Evolutionary conservation across 2,329 filamentous ascomycete species (phyloP), one percentile per base, ranked within the genome.

Genomic region (Thielaviopsis musarum): DNA sequence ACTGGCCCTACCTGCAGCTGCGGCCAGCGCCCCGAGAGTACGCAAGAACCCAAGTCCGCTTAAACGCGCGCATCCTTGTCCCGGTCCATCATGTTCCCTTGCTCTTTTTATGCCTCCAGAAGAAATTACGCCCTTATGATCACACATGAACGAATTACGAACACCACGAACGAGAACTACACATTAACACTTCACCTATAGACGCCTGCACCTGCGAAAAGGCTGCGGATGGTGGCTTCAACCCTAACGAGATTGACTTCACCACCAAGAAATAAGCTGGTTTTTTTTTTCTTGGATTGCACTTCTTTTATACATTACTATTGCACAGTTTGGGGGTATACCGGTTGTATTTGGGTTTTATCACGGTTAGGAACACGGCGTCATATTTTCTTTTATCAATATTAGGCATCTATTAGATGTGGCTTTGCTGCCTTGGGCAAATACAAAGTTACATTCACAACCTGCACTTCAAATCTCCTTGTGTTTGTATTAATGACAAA

Each of bases 161-260:
- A 34, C 10, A 10, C 30, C 30, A 34, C 10, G 10, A 34, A 34
- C 30, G 6, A 26, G 12, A 34, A 4, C 38, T 12, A 56, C 3
- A 17, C 6, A 26, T 48, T 61, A 60, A 60, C 57, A 65, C 58
- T 54, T 26, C 30, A 26, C 59, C 3, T 58, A 52, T 62, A 84
- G 82, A 75, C 68, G 82, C 79, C 24, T 93, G 88, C 74, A 93
- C 86, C n/a, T 95, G 90, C 70, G 85, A 89, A 71, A 91, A 88
- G 70, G 80, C 80, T 19, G 70, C 79, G 55, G 78, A 79, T 64
- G 78, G 81, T 58, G 80, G 80, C 48, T 76, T 77, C 61, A 81
- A 85, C 64, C 78, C 82, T 28, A 77, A 85, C 65, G 91, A 96
- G 80, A 87, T 80, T 56, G 91, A 96, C 72, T 96, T 95, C 69